These are phyloP conservation scores for Luzula sylvatica DNA, from an alignment of 176 grass and related monocot genomes.

Conservation along the genomic window DNA sequence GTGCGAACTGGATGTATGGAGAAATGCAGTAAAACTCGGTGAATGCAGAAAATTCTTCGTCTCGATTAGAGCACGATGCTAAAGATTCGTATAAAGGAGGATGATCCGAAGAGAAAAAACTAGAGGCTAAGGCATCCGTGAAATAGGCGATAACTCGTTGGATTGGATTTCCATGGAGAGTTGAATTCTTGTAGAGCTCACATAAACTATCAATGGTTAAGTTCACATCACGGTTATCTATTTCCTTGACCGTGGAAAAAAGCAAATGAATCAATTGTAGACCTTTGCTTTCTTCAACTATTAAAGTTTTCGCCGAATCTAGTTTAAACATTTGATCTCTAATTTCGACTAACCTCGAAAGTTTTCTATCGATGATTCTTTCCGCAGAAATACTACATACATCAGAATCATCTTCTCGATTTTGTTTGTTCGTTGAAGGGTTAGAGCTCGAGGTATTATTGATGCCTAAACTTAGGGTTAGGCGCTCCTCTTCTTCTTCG, in stretches of 20 bases:
- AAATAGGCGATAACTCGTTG: conserved; percentile 57
- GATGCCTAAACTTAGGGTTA: conserved; percentile 39
- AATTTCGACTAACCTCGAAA: conserved; percentile 27
- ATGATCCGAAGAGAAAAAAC: conserved; percentile 3
- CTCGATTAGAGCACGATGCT: background rate
- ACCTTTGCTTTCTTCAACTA: background rate
- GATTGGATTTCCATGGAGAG: conserved; percentile 34
- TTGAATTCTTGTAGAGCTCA: conserved; percentile 41
- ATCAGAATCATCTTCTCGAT: background rate
- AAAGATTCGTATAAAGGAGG: background rate
- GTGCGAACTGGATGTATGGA: conserved; percentile 62
- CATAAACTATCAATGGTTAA: conserved; percentile 29
- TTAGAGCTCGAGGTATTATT: conserved; percentile 5
- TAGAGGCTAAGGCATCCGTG: conserved; percentile 40
- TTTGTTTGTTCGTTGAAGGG: background rate
- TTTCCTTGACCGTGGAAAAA: conserved; percentile 30
- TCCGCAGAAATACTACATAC: background rate
- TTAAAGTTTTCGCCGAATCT: background rate
- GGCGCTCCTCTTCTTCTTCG: conserved; percentile 34
- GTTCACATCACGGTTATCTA: conserved; percentile 18
- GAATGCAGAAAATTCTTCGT: conserved; percentile 46
- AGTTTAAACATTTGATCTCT: conserved; percentile 30
- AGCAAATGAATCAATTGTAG: conserved; percentile 40
- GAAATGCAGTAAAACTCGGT: conserved; percentile 63
- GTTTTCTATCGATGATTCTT: conserved; percentile 2